Percentiles rank a stretch among this genome's conserved stretches.
These are phyloP conservation scores for Senecio squalidus DNA, from an alignment of 140 eudicot genomes.

Conservation along the genomic window DNA sequence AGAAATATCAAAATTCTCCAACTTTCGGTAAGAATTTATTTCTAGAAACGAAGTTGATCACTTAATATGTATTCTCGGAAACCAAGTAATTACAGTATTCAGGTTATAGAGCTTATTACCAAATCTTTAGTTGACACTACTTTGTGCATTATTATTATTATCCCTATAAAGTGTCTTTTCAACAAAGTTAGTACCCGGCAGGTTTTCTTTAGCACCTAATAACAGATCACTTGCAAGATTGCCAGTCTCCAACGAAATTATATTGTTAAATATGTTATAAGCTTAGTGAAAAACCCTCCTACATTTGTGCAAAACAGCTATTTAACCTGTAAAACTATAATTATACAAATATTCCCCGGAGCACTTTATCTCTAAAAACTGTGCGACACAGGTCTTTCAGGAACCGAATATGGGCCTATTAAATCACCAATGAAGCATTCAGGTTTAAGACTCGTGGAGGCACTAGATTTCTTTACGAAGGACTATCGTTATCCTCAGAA, in stretches of 20 bases:
- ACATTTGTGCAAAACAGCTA: background rate
- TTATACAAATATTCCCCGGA: background rate
- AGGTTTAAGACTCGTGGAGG: background rate
- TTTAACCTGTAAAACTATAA: background rate
- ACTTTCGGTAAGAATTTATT: background rate
- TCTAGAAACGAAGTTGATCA: background rate
- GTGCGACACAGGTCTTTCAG: background rate
- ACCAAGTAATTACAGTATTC: background rate
- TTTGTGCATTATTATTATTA: background rate
- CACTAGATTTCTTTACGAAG: background rate
- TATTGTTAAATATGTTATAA: background rate
- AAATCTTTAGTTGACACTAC: background rate
- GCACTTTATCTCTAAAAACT: background rate
- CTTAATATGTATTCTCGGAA: background rate
- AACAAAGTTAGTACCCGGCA: too few species aligned
- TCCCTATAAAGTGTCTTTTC: too few species aligned
- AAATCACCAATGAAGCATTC: background rate
- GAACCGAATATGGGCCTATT: background rate
- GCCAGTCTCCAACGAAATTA: background rate
- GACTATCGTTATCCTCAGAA: background rate
- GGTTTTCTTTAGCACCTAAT: slow-evolving; percentile 9
- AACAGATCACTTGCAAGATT: background rate
- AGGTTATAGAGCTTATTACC: slow-evolving; percentile 5
- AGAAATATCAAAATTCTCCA: background rate
- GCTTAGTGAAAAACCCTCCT: background rate